Conservation (phyloP, 129 eudicot species). For the Flaveria brownii region DNA sequence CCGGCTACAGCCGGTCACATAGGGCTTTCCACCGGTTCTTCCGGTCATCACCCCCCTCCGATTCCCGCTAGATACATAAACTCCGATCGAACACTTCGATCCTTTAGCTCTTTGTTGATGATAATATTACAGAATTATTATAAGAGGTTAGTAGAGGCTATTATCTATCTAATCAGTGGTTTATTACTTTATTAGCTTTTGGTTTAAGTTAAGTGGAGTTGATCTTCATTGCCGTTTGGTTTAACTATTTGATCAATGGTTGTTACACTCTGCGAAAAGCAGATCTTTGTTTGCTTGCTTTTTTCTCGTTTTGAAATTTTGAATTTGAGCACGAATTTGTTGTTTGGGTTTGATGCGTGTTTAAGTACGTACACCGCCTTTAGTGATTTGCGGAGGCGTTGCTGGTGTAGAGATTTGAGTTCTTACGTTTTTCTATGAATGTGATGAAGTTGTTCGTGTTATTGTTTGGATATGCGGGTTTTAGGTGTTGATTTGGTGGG, state of each 20-base stretch:
- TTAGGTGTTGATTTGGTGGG: conserved; percentile 4
- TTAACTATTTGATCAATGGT: conserved; percentile 30
- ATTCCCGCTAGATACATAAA: conserved; percentile 47
- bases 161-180: no score
- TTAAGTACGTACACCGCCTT: neutral
- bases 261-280: conserved; percentile 9
- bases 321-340: neutral
- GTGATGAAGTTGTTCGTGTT: conserved; percentile 32
- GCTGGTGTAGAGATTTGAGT: conserved; percentile 28
- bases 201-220: neutral
- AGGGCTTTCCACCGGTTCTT: conserved; percentile 33
- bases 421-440: conserved; percentile 22
- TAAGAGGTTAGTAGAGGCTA: conserved; percentile 11
- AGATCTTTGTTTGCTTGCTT: conserved; percentile 37
- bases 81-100: conserved; percentile 35
- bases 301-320: neutral
- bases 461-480: neutral
- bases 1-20: conserved; percentile 34
- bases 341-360: conserved; percentile 4
- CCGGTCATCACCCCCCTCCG: conserved; percentile 35
- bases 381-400: conserved; percentile 25
- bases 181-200: neutral
- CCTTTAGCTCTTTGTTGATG: neutral
- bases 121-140: conserved; percentile 2
- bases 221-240: conserved; percentile 7